Evolutionary conservation across 805 yeast species (phyloP).

Genomic region (Lipomyces orientalis): DNA sequence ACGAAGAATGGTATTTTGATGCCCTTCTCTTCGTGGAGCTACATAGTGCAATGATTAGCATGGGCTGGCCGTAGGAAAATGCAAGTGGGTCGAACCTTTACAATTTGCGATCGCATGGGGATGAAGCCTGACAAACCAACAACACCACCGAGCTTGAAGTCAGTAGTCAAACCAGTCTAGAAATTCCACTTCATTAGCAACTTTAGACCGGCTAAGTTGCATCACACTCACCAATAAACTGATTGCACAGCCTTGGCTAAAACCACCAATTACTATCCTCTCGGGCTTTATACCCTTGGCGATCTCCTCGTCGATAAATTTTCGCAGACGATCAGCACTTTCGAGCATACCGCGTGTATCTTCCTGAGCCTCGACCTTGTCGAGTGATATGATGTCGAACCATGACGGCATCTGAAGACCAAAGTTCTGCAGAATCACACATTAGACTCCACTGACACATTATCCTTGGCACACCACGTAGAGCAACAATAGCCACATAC

Average conservation of each 20-base stretch:
- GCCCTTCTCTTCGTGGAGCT: constrained; percentile 50
- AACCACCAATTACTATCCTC: constrained; percentile 89
- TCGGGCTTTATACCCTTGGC: constrained; percentile 46
- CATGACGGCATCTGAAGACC: constrained; percentile 79
- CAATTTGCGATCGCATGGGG: constrained; percentile 42
- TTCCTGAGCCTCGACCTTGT: constrained; percentile 41
- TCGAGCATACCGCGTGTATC: constrained; percentile 50
- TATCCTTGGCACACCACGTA: background rate
- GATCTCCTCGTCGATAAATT: constrained; percentile 44
- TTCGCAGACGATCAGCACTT: constrained; percentile 43
- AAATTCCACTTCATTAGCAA: background rate
- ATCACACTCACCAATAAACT: constrained; percentile 56
- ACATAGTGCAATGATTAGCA: background rate
- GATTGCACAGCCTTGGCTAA: constrained; percentile 91
- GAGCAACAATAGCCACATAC: constrained; percentile 35
- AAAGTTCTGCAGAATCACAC: constrained; percentile 49
- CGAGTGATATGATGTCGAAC: constrained; percentile 55
- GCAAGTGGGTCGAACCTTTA: constrained; percentile 26
- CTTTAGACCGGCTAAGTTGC: background rate
- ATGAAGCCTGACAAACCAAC: constrained; percentile 79
- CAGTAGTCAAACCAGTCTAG: constrained; percentile 54
- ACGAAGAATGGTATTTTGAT: constrained; percentile 76
- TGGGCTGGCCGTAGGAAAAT: background rate
- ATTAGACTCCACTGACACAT: background rate
- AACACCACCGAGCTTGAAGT: constrained; percentile 76